Base-by-base conservation (phyloP, 2,329 filamentous ascomycete genomes). In the Sclerotinia glacialis region DNA sequence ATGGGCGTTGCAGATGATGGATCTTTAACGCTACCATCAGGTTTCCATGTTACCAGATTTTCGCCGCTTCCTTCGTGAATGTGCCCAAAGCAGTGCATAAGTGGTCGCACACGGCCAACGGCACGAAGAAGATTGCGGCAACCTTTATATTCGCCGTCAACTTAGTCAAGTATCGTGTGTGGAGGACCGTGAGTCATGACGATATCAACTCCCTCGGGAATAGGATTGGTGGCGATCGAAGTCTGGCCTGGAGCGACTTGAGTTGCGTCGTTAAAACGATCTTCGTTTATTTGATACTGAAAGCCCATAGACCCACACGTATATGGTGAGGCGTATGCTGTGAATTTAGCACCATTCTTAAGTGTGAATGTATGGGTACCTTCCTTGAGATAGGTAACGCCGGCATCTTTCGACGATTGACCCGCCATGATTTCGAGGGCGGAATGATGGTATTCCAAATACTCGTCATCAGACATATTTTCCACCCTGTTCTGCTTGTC, bases 31-130 rank as follows among this genome's bases (percentile, higher is more conserved):
- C 70, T 44, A 69, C 68, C 69, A 49, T 72, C 71, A 11, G 62
- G 18, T 2, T 79, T 75, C 86, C 85, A 89, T 0, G 77, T 76
- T 0, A 85, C 80, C 3, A 84, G 69, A 64, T 81, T 82, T 0
- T 79, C 82, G 5, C 86, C 86, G 83, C 84, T 89, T 0, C 79
- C 81, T 70, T 85, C 82, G 71, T 86, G 85, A 18, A 86, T 82
- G 67, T 86, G 85, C 0, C 85, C 84, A 66, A 86, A 86, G 72
- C 83, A 86, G 72, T 86, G 83, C 5, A 87, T 70, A 7, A 73
- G 73, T 2, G 85, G 84, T 34, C 76, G 77, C 0, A 79, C 77
- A 0, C 72, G 72, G 2, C 78, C 76, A 0, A 86, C 72, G 0
- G 84, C 81, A 0, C 72, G 73, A 64, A 85, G 80, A 3, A 87